These are phyloP conservation scores for Starmerella geochares DNA, from an alignment of 805 yeast genomes.

Conservation along the genomic window DNA sequence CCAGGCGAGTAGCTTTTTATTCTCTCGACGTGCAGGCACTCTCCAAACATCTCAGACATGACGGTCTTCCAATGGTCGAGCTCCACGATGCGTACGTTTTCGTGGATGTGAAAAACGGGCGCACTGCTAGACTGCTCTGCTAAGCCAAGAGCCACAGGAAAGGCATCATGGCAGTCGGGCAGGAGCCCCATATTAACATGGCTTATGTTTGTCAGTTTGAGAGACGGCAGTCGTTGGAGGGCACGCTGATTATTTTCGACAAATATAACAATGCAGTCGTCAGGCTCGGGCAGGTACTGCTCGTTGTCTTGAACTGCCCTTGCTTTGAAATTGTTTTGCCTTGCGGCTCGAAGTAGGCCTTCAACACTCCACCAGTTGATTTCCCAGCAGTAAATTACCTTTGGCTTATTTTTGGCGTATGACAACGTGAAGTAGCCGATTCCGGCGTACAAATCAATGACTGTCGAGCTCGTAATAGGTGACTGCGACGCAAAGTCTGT, in stretches of 20 bases:
- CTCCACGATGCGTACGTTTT: constrained; percentile 46
- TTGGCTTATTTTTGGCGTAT: constrained; percentile 48
- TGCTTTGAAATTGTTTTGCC: constrained; percentile 36
- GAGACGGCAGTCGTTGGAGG: constrained; percentile 32
- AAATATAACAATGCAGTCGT: constrained; percentile 41
- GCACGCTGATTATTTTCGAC: constrained; percentile 54
- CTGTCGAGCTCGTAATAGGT: constrained; percentile 34
- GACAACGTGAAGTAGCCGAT: constrained; percentile 75
- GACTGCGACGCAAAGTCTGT: constrained; percentile 21
- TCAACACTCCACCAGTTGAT: constrained; percentile 74
- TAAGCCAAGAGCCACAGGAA: constrained; percentile 39
- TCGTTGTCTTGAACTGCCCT: constrained; percentile 33
- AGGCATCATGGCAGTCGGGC: constrained; percentile 59
- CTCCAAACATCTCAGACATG: constrained; percentile 24
- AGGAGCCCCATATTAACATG: constrained; percentile 72
- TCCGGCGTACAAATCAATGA: constrained; percentile 70
- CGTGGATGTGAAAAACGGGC: constrained; percentile 53
- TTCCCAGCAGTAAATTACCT: constrained; percentile 62
- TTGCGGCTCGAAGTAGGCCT: constrained; percentile 53
- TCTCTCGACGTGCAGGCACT: constrained; percentile 41
- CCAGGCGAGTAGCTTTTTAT: constrained; percentile 85
- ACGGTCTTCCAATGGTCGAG: constrained; percentile 32
- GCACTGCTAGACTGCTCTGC: constrained; percentile 11
- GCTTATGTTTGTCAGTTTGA: constrained; percentile 29
- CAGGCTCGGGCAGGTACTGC: constrained; percentile 27